Percentiles rank a stretch among this genome's conserved stretches.
Evolutionary conservation across 257 asterid genomes (phyloP).

Genomic region (Ballota nigra): DNA sequence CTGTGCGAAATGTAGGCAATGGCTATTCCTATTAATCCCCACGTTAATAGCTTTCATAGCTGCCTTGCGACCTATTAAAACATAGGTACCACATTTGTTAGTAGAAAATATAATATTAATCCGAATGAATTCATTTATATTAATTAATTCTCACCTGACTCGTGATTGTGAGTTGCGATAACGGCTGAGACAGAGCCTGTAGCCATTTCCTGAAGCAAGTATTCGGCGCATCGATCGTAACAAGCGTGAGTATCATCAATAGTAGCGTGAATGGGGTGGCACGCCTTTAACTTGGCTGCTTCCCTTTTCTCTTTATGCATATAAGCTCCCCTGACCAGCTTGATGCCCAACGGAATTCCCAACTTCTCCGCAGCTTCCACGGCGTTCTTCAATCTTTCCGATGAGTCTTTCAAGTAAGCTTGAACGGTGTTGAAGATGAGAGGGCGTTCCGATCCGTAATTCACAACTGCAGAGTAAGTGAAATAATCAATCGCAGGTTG

Average conservation of each 20-base stretch:
- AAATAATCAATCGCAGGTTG: slow-evolving; percentile 91
- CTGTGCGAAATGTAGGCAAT: slow-evolving; percentile 74
- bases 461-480: slow-evolving; percentile 55
- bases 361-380: slow-evolving; percentile 45
- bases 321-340: slow-evolving; percentile 85
- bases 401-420: slow-evolving; percentile 68
- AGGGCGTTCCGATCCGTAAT: slow-evolving; percentile 31
- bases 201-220: slow-evolving; percentile 58
- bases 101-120: no score
- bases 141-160: slow-evolving; percentile 78
- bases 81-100: no score
- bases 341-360: slow-evolving; percentile 65
- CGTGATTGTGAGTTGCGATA: slow-evolving; percentile 84
- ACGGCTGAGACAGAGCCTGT: slow-evolving; percentile 65
- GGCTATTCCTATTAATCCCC: slow-evolving; percentile 46
- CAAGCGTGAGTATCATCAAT: slow-evolving; percentile 57
- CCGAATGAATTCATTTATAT: no score
- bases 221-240: slow-evolving; percentile 54
- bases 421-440: slow-evolving; percentile 71
- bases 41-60: slow-evolving; percentile 61
- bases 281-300: not conserved
- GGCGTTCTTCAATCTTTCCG: not conserved
- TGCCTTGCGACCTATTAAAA: slow-evolving; percentile 54
- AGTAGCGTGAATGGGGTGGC: slow-evolving; percentile 59
- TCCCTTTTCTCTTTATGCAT: slow-evolving; percentile 47